phyloP scores from a whole-genome alignment of 2,329 filamentous ascomycete species.

The Aspergillus alliaceus region DNA sequence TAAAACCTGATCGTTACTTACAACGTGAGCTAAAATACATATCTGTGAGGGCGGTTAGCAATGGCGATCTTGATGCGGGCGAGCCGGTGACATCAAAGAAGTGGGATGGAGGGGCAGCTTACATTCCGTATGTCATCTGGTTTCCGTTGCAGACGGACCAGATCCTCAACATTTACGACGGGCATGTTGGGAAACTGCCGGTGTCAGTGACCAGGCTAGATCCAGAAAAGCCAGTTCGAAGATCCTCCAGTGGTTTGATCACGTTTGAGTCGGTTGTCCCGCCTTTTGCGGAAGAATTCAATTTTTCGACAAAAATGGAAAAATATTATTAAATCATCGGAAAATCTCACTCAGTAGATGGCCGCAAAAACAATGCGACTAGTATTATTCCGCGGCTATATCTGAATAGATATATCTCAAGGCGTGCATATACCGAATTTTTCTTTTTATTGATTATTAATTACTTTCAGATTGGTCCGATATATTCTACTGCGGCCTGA shows the following conservation, averaged over 20 bases:
- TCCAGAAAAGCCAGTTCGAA: slow-evolving; percentile 5
- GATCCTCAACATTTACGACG: slow-evolving; percentile 84
- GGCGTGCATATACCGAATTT: not conserved
- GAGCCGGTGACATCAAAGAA: slow-evolving; percentile 20
- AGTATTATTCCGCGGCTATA: not conserved
- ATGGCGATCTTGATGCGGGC: slow-evolving; percentile 7
- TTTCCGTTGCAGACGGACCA: slow-evolving; percentile 84
- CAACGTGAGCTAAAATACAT: slow-evolving; percentile 91
- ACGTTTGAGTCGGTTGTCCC: slow-evolving; percentile 11
- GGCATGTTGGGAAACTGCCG: slow-evolving; percentile 66
- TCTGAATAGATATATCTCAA: not conserved
- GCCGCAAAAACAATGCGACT: too few species aligned
- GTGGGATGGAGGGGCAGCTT: slow-evolving; percentile 44
- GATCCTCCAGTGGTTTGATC: slow-evolving; percentile 11
- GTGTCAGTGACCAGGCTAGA: slow-evolving; percentile 13
- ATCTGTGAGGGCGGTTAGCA: slow-evolving; percentile 60
- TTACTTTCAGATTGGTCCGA: not conserved
- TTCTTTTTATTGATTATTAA: slow-evolving; percentile 6
- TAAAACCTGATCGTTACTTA: slow-evolving; percentile 44
- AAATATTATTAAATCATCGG: slow-evolving; percentile 14
- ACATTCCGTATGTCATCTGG: slow-evolving; percentile 91
- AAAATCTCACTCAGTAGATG: not conserved
- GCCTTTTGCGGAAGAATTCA: slow-evolving; percentile 10
- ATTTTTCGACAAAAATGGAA: slow-evolving; percentile 8
- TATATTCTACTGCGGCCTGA: not conserved